Conservation (phyloP, 495 filamentous ascomycete genomes). For the Annulohypoxylon bovei region DNA sequence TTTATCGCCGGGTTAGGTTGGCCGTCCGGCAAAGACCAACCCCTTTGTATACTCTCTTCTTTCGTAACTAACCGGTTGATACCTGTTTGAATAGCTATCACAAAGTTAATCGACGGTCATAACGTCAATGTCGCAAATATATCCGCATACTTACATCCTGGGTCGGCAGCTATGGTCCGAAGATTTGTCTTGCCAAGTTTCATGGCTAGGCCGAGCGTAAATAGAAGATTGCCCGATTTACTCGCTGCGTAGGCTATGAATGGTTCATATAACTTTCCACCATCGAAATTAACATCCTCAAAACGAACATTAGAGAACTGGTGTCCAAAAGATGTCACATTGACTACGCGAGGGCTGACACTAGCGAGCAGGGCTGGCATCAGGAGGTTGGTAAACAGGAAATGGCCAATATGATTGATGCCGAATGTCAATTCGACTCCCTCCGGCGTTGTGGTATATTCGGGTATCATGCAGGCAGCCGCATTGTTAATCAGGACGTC, state of each 20-base stretch:
- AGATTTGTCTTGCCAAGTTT: constrained; percentile 31
- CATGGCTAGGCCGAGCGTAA: constrained; percentile 53
- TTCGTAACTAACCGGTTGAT: neutral
- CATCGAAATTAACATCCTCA: constrained; percentile 55
- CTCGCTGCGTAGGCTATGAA: neutral
- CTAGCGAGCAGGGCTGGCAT: constrained; percentile 52
- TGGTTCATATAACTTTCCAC: neutral
- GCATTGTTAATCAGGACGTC: neutral
- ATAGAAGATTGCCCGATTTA: constrained; percentile 60
- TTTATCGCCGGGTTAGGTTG: neutral
- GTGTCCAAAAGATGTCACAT: constrained; percentile 54
- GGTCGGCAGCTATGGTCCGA: neutral
- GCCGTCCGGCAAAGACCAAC: neutral
- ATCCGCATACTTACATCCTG: neutral
- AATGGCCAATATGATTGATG: constrained; percentile 75
- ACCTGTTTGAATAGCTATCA: neutral
- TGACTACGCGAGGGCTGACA: constrained; percentile 46
- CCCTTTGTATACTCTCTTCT: neutral
- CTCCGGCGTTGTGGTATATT: constrained; percentile 60
- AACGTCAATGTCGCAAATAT: neutral
- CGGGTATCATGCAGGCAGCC: constrained; percentile 55
- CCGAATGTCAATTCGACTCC: constrained; percentile 75
- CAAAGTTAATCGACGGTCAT: neutral
- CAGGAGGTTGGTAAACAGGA: constrained; percentile 72
- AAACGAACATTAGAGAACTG: constrained; percentile 57